A percentile compares a stretch with the other conserved stretches of the same genome.
phyloP scores from a whole-genome alignment of 2,329 filamentous ascomycete species.

The Talaromyces sp. region DNA sequence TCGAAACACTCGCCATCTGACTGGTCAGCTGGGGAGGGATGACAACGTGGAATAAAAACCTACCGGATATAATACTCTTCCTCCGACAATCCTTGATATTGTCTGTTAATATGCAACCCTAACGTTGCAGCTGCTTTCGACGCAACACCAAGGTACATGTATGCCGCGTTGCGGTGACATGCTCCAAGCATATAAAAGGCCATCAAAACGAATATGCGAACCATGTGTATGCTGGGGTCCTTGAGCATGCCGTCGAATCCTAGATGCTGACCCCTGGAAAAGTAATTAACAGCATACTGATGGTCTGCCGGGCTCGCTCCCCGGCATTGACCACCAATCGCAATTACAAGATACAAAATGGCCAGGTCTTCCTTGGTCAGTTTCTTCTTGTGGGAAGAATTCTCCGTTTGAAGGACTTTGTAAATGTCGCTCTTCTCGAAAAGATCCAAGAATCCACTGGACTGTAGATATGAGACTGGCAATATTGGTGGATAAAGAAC shows the following conservation, averaged over 20 bases:
- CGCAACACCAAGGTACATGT: slow-evolving; percentile 60
- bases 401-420: slow-evolving; percentile 7
- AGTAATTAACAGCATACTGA: slow-evolving; percentile 36
- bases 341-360: slow-evolving; percentile 40
- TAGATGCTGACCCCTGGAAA: slow-evolving; percentile 44
- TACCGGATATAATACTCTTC: slow-evolving; percentile 5
- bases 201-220: slow-evolving; percentile 52
- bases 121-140: slow-evolving; percentile 53
- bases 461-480: slow-evolving; percentile 19
- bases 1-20: slow-evolving; percentile 41
- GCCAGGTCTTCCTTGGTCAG: slow-evolving; percentile 19
- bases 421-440: slow-evolving; percentile 25
- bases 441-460: slow-evolving; percentile 38
- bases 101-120: slow-evolving; percentile 45
- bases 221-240: slow-evolving; percentile 50
- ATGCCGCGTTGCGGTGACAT: slow-evolving; percentile 56
- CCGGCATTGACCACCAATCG: slow-evolving; percentile 50
- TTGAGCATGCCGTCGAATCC: slow-evolving; percentile 50
- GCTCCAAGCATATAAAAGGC: slow-evolving; percentile 57
- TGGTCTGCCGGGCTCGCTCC: slow-evolving; percentile 23
- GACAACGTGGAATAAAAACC: not conserved
- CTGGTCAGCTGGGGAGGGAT: not conserved
- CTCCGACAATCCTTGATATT: not conserved
- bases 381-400: slow-evolving; percentile 13
- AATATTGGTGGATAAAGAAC: slow-evolving; percentile 6